A percentile compares a stretch with the other conserved stretches of the same genome.
phyloP scores from a whole-genome alignment of 768 basidiomycete genomes.

The Psilocybe sp. region DNA sequence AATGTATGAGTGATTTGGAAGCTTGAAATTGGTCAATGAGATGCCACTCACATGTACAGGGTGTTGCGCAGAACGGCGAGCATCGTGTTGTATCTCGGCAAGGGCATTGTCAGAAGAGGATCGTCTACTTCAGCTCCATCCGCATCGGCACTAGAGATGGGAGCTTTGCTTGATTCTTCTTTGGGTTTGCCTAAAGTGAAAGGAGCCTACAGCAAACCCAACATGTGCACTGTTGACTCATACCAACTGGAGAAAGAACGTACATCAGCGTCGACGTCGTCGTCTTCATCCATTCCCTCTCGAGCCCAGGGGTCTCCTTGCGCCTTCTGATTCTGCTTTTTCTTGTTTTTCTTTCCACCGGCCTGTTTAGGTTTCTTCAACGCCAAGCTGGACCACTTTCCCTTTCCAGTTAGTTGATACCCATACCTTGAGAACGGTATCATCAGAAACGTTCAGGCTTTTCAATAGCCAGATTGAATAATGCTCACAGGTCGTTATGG shows the following conservation, averaged over 20 bases:
- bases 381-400: slow-evolving; percentile 76
- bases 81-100: slow-evolving; percentile 86
- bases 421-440: slow-evolving; percentile 51
- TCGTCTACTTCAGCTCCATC: slow-evolving; percentile 53
- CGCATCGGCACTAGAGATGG: not conserved
- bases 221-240: not conserved
- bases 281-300: slow-evolving; percentile 18
- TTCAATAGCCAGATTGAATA: not conserved
- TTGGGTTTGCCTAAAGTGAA: not conserved
- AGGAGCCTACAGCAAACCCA: not conserved
- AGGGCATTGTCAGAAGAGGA: slow-evolving; percentile 59
- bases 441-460: not conserved
- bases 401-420: slow-evolving; percentile 72
- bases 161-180: not conserved
- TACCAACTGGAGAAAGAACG: not conserved
- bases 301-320: slow-evolving; percentile 13
- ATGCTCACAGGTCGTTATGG: slow-evolving; percentile 77
- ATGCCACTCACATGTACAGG: slow-evolving; percentile 68
- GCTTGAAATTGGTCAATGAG: not conserved
- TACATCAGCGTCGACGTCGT: slow-evolving; percentile 9
- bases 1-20: not conserved
- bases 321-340: slow-evolving; percentile 27
- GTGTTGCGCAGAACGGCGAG: slow-evolving; percentile 81
- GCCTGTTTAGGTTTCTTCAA: slow-evolving; percentile 70
- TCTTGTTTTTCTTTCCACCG: slow-evolving; percentile 34